Evolutionary conservation across 2,329 filamentous ascomycete species (phyloP), one percentile per base, ranked within the genome.

Genomic region (Monilinia fructicola): DNA sequence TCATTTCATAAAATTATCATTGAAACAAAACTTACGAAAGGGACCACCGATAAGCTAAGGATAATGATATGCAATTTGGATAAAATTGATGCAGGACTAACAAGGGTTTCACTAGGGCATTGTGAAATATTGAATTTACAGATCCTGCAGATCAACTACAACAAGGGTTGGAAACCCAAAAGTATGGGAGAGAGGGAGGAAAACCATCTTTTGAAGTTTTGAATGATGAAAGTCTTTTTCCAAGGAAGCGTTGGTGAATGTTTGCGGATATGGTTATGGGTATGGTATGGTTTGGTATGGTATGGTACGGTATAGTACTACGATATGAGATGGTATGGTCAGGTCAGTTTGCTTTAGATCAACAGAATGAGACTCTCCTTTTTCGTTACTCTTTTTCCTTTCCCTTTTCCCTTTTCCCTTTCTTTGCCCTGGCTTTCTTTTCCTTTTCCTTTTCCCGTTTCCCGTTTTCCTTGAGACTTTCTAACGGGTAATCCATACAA

Each of bases 51-150:
- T 65, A 65, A 58, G 62, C 38, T 56, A 58, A 64, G 58, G 53
- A 56, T 59, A n/a, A 53, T 21, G 14, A 38, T 62, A 52, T 21
- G 18, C 42, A 16, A 64, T 65, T 59, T 56, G 62, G 42, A 65
- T 65, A 65, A 65, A 65, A 59, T 59, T 44, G 54, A 65, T 59
- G 63, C 44, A 54, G 52, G 54, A 52, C 53, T 65, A 48, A 10
- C 44, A 52, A n/a, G 54, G 54, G 60, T 64, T 54, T 65, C 54
- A 48, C 56, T 23, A 35, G 18, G 16, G 18, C 53, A 64, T 26
- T 35, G 54, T 52, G 63, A 69, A 73, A 59, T 73, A 72, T 72
- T 70, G 70, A 69, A 67, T 71, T 62, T 56, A 56, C 40, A 65
- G 65, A 71, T 71, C 66, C 69, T 69, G 69, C 70, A 69, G 70